Evolutionary conservation across 257 asterid species (phyloP).

Genomic region (Mentha longifolia): DNA sequence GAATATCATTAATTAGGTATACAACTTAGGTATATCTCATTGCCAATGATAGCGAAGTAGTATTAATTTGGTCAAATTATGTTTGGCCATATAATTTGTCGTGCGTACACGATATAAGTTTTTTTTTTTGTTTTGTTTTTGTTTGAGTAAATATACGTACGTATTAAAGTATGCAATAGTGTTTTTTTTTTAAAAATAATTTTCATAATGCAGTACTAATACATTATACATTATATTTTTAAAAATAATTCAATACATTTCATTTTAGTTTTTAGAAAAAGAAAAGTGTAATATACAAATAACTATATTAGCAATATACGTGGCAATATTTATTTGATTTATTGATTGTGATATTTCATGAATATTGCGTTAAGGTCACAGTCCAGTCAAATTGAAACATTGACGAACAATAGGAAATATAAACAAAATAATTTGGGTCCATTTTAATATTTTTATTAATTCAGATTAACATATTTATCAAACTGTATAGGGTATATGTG

Average conservation of each 20-base stretch:
- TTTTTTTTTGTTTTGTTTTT: no score
- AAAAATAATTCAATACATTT: no score
- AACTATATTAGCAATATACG: background rate
- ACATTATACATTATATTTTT: no score
- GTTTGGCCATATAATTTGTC: conserved; percentile 46
- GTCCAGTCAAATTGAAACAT: conserved; percentile 11
- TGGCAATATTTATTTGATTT: conserved; percentile 8
- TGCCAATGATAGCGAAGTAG: conserved; percentile 24
- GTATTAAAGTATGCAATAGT: no score
- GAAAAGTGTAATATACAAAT: background rate
- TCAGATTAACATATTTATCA: no score
- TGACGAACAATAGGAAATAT: background rate
- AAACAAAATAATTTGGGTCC: background rate
- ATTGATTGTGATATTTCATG: background rate
- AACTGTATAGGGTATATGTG: no score
- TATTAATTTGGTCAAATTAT: conserved; percentile 34
- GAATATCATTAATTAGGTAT: conserved; percentile 47
- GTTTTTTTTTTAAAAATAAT: no score
- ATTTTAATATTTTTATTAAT: no score
- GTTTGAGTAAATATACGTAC: no score
- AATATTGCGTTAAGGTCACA: background rate
- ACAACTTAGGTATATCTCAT: conserved; percentile 38
- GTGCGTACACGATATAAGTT: conserved; percentile 6
- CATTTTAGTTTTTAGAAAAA: background rate
- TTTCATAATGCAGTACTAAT: no score